A percentile compares a stretch with the other conserved stretches of the same genome.
Evolutionary conservation across 495 filamentous ascomycete species (phyloP).

Genomic region (Penicillium fimorum): DNA sequence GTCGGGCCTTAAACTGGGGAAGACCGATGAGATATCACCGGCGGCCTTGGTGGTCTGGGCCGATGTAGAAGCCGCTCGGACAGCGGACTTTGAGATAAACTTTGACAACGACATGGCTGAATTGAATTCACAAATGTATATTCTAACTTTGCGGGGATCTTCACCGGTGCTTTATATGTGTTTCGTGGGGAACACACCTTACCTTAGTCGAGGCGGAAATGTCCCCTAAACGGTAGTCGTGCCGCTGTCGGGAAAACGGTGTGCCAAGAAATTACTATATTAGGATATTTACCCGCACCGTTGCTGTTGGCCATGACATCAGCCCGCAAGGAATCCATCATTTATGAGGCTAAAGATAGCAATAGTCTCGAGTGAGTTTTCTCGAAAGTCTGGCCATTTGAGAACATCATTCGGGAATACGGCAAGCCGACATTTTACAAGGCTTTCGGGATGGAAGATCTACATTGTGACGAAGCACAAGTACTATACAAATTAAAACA

Average conservation of each 20-base stretch:
- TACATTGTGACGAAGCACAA: background rate
- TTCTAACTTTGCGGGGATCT: conserved; percentile 6
- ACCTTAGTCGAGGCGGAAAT: background rate
- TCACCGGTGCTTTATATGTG: conserved; percentile 3
- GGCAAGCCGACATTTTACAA: background rate
- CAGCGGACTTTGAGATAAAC: conserved; percentile 32
- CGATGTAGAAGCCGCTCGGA: conserved; percentile 34
- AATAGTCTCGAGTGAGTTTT: background rate
- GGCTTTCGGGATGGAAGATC: background rate
- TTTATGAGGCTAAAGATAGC: background rate
- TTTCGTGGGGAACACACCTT: conserved; percentile 2
- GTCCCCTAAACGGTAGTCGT: background rate
- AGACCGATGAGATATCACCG: conserved; percentile 82
- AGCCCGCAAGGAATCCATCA: background rate
- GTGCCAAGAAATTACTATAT: conserved; percentile 3
- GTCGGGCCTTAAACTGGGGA: conserved; percentile 72
- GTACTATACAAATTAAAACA: background rate
- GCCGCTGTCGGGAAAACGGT: background rate
- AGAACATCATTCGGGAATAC: background rate
- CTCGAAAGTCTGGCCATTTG: background rate
- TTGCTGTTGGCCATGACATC: conserved; percentile 4
- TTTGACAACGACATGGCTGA: conserved; percentile 34
- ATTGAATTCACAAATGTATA: conserved; percentile 10
- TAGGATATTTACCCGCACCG: conserved; percentile 2
- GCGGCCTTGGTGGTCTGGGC: conserved; percentile 44